Evolutionary conservation across 345 rosid genomes (phyloP), one percentile per base, ranked within the genome.

Genomic region (Boechera stricta): DNA sequence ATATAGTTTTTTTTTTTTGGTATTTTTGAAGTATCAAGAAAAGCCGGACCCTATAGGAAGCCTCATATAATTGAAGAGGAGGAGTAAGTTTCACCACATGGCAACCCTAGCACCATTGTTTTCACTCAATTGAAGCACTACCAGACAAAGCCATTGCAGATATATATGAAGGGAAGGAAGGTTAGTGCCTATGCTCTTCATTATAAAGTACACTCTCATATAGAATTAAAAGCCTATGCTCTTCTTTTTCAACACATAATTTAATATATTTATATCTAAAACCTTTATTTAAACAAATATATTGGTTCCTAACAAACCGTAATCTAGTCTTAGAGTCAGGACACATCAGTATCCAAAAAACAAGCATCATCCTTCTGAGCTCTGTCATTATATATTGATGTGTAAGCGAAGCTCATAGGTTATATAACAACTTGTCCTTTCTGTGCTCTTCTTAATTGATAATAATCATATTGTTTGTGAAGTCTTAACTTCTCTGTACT

Each of bases 111-210:
- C 78, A 76, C 79, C 86, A 73, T 80, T 77, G 75, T 80, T 82
- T 77, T 82, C 85, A 77, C 62, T 79, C 76, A 77, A 73, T 79
- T 83, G 39, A 81, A 81, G 69, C 65, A 74, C 86, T 82, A 85
- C 73, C 71, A 44, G 87, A 87, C 88, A 85, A 83, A 79, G 74
- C 60, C 76, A 79, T 83, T 67, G 85, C 85, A 80, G 77, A 83
- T 82, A 76, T 61, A 73, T 79, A 74, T 69, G 42, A 53, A 59
- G 55, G 41, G 32, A 67, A 66, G 69, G 74, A 75, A 82, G 77
- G 81, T 75, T 72, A 81, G 74, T 73, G 82, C 71, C 69, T 73
- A 21, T 21, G 24, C 24, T 68, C 54, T 73, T 79, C 75, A 68
- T 67, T 67, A 73, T 68, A 79, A 79, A 79, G 78, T 62, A 79